phyloP scores from a whole-genome alignment of 164 flowering plant species.

The Vitis rupestris region DNA sequence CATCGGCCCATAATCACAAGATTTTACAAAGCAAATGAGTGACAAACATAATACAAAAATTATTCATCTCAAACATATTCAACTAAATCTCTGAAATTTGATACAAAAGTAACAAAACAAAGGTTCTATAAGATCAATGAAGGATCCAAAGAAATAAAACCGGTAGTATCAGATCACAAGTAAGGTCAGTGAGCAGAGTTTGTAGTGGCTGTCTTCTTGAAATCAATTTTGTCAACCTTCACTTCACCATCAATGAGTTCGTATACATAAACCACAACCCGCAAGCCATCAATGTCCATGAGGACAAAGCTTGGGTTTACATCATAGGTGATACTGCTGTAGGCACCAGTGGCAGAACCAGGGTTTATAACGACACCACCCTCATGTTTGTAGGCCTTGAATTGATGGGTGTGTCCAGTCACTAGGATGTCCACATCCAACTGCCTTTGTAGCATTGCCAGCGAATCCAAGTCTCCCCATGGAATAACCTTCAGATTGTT shows the following conservation, averaged over 20 bases:
- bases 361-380: conserved; percentile 90
- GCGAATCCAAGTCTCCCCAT: conserved; percentile 93
- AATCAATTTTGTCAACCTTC: conserved; percentile 91
- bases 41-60: too few species aligned
- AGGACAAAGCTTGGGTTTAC: conserved; percentile 87
- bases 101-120: too few species aligned
- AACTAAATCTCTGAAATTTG: too few species aligned
- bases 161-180: too few species aligned
- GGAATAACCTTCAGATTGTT: conserved; percentile 64
- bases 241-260: conserved; percentile 90
- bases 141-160: too few species aligned
- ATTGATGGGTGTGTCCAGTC: conserved; percentile 91
- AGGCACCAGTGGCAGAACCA: conserved; percentile 84
- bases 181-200: conserved; percentile 1
- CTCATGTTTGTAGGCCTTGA: conserved; percentile 86
- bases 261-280: conserved; percentile 84
- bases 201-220: conserved; percentile 63
- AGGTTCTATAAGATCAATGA: too few species aligned
- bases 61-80: too few species aligned
- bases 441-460: conserved; percentile 97
- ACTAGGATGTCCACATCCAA: conserved; percentile 94
- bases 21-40: too few species aligned
- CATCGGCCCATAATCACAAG: too few species aligned
- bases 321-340: conserved; percentile 85
- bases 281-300: conserved; percentile 82